Evolutionary conservation across 208 protist genomes (phyloP).

Genomic region (Trypanosoma lewisi): DNA sequence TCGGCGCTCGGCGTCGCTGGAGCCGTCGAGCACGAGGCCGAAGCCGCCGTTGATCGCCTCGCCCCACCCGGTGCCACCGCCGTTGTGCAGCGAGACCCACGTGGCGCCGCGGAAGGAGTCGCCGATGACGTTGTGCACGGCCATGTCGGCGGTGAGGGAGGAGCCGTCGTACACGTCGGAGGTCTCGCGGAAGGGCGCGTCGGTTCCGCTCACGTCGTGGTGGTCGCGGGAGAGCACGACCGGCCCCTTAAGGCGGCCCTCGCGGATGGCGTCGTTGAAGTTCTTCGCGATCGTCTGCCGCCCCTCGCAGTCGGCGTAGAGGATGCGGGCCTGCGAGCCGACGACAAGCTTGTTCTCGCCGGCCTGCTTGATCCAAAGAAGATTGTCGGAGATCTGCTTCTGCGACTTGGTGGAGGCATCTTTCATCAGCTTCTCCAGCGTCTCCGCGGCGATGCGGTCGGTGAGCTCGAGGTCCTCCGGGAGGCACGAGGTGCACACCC

Average conservation of each 20-base stretch:
- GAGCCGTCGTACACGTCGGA: slow-evolving; percentile 84
- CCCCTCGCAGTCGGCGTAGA: slow-evolving; percentile 73
- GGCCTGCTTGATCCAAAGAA: slow-evolving; percentile 77
- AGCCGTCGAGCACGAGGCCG: slow-evolving; percentile 86
- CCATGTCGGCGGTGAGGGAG: slow-evolving; percentile 82
- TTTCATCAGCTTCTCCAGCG: slow-evolving; percentile 40
- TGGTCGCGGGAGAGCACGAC: slow-evolving; percentile 76
- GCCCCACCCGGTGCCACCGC: slow-evolving; percentile 86
- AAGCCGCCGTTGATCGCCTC: slow-evolving; percentile 91
- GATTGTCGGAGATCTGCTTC: slow-evolving; percentile 71
- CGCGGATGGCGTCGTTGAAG: slow-evolving; percentile 75
- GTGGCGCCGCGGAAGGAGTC: slow-evolving; percentile 72
- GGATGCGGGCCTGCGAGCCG: slow-evolving; percentile 86
- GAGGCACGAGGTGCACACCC: slow-evolving; percentile 71
- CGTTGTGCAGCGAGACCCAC: slow-evolving; percentile 87
- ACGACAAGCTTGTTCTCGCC: slow-evolving; percentile 79
- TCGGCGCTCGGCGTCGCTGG: slow-evolving; percentile 33
- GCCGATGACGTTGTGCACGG: slow-evolving; percentile 69
- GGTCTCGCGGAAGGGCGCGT: slow-evolving; percentile 85
- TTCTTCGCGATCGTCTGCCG: slow-evolving; percentile 59
- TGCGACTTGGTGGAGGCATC: slow-evolving; percentile 20
- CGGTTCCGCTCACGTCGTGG: slow-evolving; percentile 87
- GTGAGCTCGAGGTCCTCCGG: slow-evolving; percentile 58
- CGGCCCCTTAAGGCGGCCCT: slow-evolving; percentile 51
- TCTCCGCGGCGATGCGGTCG: slow-evolving; percentile 69